A percentile compares a stretch with the other conserved stretches of the same genome.
phyloP scores from a whole-genome alignment of 2,329 filamentous ascomycete species.

The Cryphonectria naterciae region DNA sequence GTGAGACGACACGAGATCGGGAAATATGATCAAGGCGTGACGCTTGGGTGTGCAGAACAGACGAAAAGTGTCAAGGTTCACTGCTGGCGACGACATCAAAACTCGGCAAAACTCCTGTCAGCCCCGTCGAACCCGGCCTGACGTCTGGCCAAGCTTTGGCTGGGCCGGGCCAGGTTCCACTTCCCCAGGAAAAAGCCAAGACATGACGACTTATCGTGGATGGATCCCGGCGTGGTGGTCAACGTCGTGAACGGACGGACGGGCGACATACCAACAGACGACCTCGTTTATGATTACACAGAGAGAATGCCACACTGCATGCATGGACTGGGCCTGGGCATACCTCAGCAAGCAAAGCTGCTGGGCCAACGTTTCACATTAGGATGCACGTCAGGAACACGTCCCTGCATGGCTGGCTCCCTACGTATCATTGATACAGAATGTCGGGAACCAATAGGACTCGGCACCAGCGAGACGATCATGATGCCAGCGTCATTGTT shows the following conservation, averaged over 20 bases:
- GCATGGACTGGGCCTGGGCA: not conserved
- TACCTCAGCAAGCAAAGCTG: not conserved
- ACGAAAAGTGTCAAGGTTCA: not conserved
- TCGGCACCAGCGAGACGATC: not conserved
- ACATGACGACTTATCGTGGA: not conserved
- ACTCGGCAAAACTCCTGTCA: not conserved
- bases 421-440: constrained; percentile 14
- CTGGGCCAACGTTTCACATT: not conserved
- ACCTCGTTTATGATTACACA: not conserved
- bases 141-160: constrained; percentile 12
- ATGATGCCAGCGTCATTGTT: not conserved
- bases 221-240: not conserved
- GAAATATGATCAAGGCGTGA: not conserved
- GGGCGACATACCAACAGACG: too few species aligned
- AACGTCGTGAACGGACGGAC: not conserved
- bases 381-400: not conserved
- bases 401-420: constrained; percentile 9
- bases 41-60: not conserved
- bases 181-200: constrained; percentile 21
- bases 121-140: not conserved
- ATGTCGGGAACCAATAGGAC: constrained; percentile 20
- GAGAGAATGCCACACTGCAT: not conserved
- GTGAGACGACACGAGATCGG: not conserved
- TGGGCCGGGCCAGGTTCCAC: not conserved
- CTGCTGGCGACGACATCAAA: not conserved